A percentile compares a stretch with the other conserved stretches of the same genome.
Evolutionary conservation across 116 monocot genomes (phyloP).

Genomic region (Papilionanthe hybrid): DNA sequence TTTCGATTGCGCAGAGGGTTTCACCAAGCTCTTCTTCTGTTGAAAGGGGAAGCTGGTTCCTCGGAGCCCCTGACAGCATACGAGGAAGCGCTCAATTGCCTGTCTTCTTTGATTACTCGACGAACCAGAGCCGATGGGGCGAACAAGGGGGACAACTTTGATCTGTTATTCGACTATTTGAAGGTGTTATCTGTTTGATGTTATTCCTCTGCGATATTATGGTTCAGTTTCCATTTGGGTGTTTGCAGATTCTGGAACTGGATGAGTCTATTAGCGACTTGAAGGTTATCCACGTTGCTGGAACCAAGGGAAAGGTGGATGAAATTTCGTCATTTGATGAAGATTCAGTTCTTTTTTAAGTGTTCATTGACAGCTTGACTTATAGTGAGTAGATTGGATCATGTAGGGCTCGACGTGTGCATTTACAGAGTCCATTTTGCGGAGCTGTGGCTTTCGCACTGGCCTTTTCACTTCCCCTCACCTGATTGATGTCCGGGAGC

Average conservation of each 20-base stretch:
- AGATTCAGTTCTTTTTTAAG: not conserved
- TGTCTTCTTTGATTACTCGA: conserved; percentile 67
- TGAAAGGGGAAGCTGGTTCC: not conserved
- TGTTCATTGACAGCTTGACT: not conserved
- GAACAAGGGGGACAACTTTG: conserved; percentile 66
- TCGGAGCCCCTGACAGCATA: conserved; percentile 13
- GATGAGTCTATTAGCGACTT: conserved; percentile 46
- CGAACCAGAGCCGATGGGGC: conserved; percentile 55
- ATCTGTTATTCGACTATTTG: conserved; percentile 55
- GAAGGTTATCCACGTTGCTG: conserved; percentile 84
- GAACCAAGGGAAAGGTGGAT: conserved; percentile 88
- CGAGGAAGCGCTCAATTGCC: conserved; percentile 39
- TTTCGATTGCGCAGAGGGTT: not conserved
- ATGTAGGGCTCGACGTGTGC: conserved; percentile 82
- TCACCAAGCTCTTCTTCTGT: not conserved
- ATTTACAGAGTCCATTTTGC: conserved; percentile 74
- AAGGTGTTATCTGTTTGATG: conserved; percentile 30
- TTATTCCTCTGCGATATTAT: not conserved
- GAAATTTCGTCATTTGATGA: not conserved
- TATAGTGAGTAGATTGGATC: not conserved
- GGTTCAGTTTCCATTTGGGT: not conserved
- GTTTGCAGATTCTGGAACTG: conserved; percentile 62
- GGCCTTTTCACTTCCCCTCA: conserved; percentile 93
- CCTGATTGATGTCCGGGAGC: conserved; percentile 84
- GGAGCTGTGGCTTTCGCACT: conserved; percentile 62